Evolutionary conservation across 2,329 filamentous ascomycete genomes (phyloP), one percentile per base, ranked within the genome.

Genomic region (Alternaria triticina): DNA sequence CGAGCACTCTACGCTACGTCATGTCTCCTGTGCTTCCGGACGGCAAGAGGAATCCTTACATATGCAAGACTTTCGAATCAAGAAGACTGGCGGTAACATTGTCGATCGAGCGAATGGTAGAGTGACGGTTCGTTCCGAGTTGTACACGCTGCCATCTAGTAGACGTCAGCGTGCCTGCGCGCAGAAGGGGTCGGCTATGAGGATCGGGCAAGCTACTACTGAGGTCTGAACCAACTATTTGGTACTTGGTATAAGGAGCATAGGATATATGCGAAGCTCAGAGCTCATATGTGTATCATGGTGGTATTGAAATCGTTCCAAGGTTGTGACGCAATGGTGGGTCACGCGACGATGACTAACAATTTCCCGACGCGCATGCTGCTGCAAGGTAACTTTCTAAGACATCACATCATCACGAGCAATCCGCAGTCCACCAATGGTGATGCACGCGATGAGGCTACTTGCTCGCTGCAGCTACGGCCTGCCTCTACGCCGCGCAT

Each of bases 391-490:
- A 9, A 28, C 36, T 15, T 3, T 17, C 15, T 13, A 52, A 52
- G 30, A 58, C 25, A 45, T 56, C 46, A 33, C 36, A 62, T 40
- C 28, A 36, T 22, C 56, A 51, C 22, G 30, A 46, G 13, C 33
- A 51, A 49, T 57, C 28, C 46, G 52, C 45, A 61, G 52, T 47
- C 13, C 25, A 43, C 44, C 46, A 46, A 50, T 40, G 22, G n/a
- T 47, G 22, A 62, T 22, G 65, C 70, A 60, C 64, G 70, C 45
- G 69, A 68, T 52, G 71, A 73, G 25, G 57, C 63, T 63, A 67
- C 67, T 49, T 72, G 65, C 20, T n/a, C 61, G 64, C 63, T 64
- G 51, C 44, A 47, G 57, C 49, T 60, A 63, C 47, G 57, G 54
- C 15, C 51, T 36, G 27, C 58, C 54, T 43, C 45, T 67, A 43